Evolutionary conservation across 2,329 filamentous ascomycete species (phyloP).

Genomic region (Aspergillus quadrilineatus): DNA sequence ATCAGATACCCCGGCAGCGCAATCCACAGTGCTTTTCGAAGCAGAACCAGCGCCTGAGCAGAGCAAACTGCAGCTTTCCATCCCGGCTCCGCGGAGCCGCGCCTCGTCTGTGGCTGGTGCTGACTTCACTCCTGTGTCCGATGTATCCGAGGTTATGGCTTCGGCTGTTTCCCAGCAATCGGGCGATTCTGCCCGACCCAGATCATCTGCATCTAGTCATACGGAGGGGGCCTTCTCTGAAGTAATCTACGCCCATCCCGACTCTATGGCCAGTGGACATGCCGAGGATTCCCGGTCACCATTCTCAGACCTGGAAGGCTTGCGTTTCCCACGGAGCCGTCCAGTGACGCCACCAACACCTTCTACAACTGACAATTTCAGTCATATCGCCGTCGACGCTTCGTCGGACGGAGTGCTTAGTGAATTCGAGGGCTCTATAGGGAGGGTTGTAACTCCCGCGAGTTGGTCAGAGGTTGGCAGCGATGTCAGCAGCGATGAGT

Average conservation of each 20-base stretch:
- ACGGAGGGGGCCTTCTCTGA: slow-evolving; percentile 33
- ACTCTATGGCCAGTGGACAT: slow-evolving; percentile 21
- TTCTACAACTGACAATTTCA: slow-evolving; percentile 38
- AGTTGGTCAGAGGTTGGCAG: slow-evolving; percentile 49
- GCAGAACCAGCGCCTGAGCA: slow-evolving; percentile 18
- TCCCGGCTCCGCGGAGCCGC: slow-evolving; percentile 39
- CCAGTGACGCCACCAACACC: slow-evolving; percentile 39
- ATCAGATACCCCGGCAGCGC: slow-evolving; percentile 2
- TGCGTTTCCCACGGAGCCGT: slow-evolving; percentile 22
- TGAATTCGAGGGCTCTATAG: slow-evolving; percentile 35
- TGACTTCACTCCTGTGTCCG: slow-evolving; percentile 49
- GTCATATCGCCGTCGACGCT: slow-evolving; percentile 35
- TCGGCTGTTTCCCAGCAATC: not conserved
- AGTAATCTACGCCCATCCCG: slow-evolving; percentile 36
- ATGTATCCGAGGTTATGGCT: slow-evolving; percentile 30
- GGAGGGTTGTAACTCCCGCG: slow-evolving; percentile 38
- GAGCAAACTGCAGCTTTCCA: slow-evolving; percentile 27
- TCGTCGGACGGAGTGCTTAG: slow-evolving; percentile 41
- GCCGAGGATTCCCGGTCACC: slow-evolving; percentile 21
- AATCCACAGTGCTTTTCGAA: slow-evolving; percentile 11
- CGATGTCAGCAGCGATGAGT: slow-evolving; percentile 44
- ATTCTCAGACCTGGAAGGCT: slow-evolving; percentile 23
- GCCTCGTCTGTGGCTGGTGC: slow-evolving; percentile 44
- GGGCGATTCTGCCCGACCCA: not conserved
- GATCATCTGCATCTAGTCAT: slow-evolving; percentile 27